Base-by-base conservation (phyloP, 2,329 filamentous ascomycete genomes). In the Fusarium sp. region DNA sequence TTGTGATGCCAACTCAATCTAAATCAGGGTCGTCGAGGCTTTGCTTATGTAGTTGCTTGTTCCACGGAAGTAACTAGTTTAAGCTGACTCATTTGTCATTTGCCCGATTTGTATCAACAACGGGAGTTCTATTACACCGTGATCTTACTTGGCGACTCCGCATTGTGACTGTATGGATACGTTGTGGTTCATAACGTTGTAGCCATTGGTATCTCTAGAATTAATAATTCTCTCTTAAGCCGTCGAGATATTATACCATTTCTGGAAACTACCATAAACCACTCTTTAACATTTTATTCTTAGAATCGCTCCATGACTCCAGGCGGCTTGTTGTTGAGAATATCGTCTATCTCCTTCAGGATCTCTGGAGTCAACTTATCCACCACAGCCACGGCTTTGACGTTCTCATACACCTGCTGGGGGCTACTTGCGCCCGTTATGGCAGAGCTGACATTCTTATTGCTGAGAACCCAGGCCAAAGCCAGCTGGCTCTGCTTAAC, bases 401-500 rank as follows among this genome's bases (percentile, higher is more conserved):
- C 78, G 71, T 88, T 89, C 77, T 90, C 87, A 56, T 85, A 85
- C 44, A 90, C 81, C 80, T 90, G 88, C 74, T 84, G 82, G 5
- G 83, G 79, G 54, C 79, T 83, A 76, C 84, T 88, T 7, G 88
- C 87, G 7, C 87, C 87, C 1, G 86, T 86, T 67, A 90, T 89
- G 33, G 86, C 87, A 17, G 83, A 85, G 75, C 85, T 88, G 48
- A 90, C 84, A 58, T 87, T 85, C 67, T 83, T 83, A 74, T 90
- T 90, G 74, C 83, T 86, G 48, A 90, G 79, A 15, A 88, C 85
- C 88, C 88, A 90, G 3, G 86, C 87, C 52, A 90, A 80, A 0
- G 88, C 87, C 43, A 90, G 80, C 51, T 82, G 81, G 71, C 80
- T 82, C 78, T 83, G 78, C 76, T 86, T 87, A 62, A 89, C 82